Conservation (phyloP, 2,329 filamentous ascomycete genomes). For the Fusarium sp. region DNA sequence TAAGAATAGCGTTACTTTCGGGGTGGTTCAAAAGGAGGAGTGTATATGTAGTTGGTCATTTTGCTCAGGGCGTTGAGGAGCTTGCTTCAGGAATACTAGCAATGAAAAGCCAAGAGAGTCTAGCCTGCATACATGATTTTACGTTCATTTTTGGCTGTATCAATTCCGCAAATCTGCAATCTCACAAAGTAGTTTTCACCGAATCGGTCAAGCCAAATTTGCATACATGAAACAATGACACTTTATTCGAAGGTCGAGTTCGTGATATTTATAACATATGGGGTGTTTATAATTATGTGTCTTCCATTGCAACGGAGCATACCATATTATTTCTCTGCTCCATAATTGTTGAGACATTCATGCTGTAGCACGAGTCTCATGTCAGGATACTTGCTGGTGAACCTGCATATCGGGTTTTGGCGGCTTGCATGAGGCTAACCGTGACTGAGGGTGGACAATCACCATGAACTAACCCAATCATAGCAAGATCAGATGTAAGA, state of each 20-base stretch:
- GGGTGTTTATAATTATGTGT: neutral
- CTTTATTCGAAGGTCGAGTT: neutral
- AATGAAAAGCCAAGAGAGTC: constrained; percentile 18
- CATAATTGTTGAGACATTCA: neutral
- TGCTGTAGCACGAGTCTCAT: constrained; percentile 26
- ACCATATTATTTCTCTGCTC: neutral
- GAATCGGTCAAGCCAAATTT: neutral
- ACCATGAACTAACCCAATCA: constrained; percentile 15
- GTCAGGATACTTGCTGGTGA: constrained; percentile 1
- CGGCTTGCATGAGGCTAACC: constrained; percentile 17
- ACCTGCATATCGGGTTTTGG: constrained; percentile 21
- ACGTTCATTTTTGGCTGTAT: neutral
- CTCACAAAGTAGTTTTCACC: neutral
- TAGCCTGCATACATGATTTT: neutral
- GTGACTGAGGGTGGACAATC: constrained; percentile 2
- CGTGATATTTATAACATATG: neutral
- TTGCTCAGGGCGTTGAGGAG: constrained; percentile 21
- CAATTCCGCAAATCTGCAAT: neutral
- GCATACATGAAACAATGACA: neutral
- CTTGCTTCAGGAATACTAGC: constrained; percentile 12
- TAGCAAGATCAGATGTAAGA: constrained; percentile 7
- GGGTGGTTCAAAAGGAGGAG: neutral
- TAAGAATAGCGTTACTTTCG: neutral
- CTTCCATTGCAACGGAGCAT: neutral
- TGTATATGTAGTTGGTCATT: neutral